These are phyloP conservation scores for Canavalia gladiata DNA, from an alignment of 306 rosid genomes.

Conservation along the genomic window DNA sequence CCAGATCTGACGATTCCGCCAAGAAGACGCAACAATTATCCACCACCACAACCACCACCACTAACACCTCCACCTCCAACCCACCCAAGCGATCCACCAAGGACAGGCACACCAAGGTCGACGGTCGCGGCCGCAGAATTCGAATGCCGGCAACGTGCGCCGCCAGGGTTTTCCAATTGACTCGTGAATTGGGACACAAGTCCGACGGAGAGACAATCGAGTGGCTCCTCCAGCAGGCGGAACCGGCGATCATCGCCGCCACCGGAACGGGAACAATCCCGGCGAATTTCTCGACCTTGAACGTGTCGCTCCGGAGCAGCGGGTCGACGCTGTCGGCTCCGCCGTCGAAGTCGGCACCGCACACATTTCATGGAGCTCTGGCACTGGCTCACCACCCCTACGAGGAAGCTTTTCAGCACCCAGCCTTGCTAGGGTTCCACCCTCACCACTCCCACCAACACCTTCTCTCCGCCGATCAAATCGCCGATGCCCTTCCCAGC, in stretches of 20 bases:
- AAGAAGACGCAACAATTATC: constrained; percentile 48
- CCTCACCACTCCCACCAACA: constrained; percentile 61
- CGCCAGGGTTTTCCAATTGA: constrained; percentile 89
- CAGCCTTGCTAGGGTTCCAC: constrained; percentile 77
- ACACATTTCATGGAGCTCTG: constrained; percentile 72
- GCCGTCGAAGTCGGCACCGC: constrained; percentile 78
- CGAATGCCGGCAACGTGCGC: constrained; percentile 98
- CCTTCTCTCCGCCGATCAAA: constrained; percentile 76
- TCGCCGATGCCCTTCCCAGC: constrained; percentile 70
- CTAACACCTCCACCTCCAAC: not conserved
- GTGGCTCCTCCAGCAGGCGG: constrained; percentile 96
- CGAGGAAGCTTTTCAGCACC: constrained; percentile 75
- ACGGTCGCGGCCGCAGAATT: constrained; percentile 90
- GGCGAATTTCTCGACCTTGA: constrained; percentile 82
- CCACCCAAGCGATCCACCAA: constrained; percentile 80
- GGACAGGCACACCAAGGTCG: constrained; percentile 92
- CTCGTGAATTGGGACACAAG: constrained; percentile 86
- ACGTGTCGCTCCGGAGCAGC: constrained; percentile 81
- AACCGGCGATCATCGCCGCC: constrained; percentile 82
- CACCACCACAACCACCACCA: not conserved
- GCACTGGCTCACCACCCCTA: constrained; percentile 78
- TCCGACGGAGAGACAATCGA: constrained; percentile 96
- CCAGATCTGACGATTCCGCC: constrained; percentile 80
- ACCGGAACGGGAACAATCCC: constrained; percentile 95
- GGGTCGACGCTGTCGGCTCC: constrained; percentile 83